A percentile compares a stretch with the other conserved stretches of the same genome.
Evolutionary conservation across 495 filamentous ascomycete species (phyloP).

Genomic region (Aspergillus campestris): DNA sequence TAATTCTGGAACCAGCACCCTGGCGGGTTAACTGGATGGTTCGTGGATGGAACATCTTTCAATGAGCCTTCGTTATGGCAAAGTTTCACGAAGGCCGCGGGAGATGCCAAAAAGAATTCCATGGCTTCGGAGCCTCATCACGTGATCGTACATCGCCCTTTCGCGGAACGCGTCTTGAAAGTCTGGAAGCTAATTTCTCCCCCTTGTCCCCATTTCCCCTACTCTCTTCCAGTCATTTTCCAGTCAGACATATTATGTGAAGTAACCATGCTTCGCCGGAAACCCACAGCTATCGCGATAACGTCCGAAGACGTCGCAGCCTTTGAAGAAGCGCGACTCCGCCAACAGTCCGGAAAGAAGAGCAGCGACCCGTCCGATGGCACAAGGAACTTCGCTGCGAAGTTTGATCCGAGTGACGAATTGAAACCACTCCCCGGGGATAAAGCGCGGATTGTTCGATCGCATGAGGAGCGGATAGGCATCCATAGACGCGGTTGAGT

Average conservation of each 20-base stretch:
- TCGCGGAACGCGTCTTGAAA: no score
- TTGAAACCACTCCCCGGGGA: slow-evolving; percentile 48
- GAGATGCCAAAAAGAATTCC: slow-evolving; percentile 4
- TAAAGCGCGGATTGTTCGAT: slow-evolving; percentile 41
- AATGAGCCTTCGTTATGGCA: background rate
- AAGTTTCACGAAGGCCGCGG: background rate
- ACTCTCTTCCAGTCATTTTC: no score
- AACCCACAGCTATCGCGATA: slow-evolving; percentile 67
- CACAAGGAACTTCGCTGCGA: slow-evolving; percentile 13
- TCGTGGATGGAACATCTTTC: slow-evolving; percentile 26
- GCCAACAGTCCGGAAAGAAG: slow-evolving; percentile 22
- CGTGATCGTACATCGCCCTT: no score
- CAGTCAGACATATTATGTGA: no score
- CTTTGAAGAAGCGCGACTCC: slow-evolving; percentile 56
- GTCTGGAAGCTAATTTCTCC: no score
- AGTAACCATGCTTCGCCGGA: slow-evolving; percentile 65
- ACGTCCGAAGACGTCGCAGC: slow-evolving; percentile 69
- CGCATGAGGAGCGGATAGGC: slow-evolving; percentile 43
- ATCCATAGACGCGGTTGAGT: slow-evolving; percentile 25
- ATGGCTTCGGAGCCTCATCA: background rate
- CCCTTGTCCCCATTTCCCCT: no score
- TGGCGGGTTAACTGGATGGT: slow-evolving; percentile 13
- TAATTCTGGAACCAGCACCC: slow-evolving; percentile 3
- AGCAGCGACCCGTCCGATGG: slow-evolving; percentile 14
- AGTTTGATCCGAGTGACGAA: slow-evolving; percentile 51